Base-by-base conservation (phyloP, 768 basidiomycete species). In the Boletellus sp. region DNA sequence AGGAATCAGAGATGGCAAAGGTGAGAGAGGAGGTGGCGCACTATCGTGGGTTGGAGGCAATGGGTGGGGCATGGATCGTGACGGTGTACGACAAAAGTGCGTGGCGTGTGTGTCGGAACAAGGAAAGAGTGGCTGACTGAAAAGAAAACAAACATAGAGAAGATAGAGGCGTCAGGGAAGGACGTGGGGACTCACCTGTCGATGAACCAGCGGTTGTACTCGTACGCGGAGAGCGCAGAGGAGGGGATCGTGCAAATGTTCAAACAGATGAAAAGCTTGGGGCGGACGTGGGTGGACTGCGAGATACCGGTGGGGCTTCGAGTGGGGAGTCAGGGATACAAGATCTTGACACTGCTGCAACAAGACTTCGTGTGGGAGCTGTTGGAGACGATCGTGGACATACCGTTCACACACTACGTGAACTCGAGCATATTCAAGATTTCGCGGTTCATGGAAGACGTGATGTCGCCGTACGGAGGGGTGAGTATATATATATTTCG, bases 351-450 rank as follows among this genome's bases (percentile, higher is more conserved):
- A 0, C 13, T 48, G 0, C 22, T 48, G 1, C 47, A 48, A 15
- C 39, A 41, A 5, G 47, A 48, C 6, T 48, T 22, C 13, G 17
- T 47, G 4, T 47, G 46, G 46, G 16, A 40, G 4, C 13, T 47
- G 1, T 4, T 38, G 15, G 38, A 47, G 6, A 32, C 9, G 28
- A 40, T 47, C 28, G 20, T 40, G 6, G 38, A 28, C 28, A 33
- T 22, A 4, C 11, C n/a, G 5, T 39, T 20, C 3, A 39, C 19
- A 0, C 37, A 47, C 19, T 47, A 47, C 17, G 15, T 38, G 0
- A 17, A 47, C 17, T 47, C 46, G 1, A 20, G 33, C 26, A 47
- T 47, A 1, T 47, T 47, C 46, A 47, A 47, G 31, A 40, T 47
- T 1, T 22, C 28, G 3, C 3, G 7, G 2, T n/a, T 47, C 0